Conservation (phyloP, 495 filamentous ascomycete genomes). For the Lasiosphaeria miniovina region DNA sequence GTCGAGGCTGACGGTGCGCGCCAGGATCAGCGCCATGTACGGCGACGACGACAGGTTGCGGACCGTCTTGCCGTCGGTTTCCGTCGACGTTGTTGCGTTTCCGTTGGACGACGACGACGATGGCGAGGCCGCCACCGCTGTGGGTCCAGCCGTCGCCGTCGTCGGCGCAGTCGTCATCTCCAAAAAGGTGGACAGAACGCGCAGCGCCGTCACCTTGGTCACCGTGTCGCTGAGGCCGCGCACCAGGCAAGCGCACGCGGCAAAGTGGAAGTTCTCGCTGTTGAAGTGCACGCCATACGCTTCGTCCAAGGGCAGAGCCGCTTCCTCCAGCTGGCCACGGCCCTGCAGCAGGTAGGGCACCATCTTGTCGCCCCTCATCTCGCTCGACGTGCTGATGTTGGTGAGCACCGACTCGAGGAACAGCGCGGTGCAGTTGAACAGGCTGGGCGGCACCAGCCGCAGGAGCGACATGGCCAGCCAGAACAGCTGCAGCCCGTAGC, state of each 20-base stretch:
- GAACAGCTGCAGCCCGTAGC: constrained; percentile 65
- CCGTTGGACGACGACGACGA: constrained; percentile 7
- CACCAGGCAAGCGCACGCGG: constrained; percentile 57
- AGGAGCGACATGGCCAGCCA: constrained; percentile 66
- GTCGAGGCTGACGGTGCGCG: constrained; percentile 42
- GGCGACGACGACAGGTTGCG: constrained; percentile 42
- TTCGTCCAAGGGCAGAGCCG: constrained; percentile 55
- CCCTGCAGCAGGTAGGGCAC: constrained; percentile 56
- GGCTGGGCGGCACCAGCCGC: constrained; percentile 53
- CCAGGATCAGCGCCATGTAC: constrained; percentile 51
- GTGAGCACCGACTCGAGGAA: constrained; percentile 60
- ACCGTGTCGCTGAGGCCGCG: constrained; percentile 58
- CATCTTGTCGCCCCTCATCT: constrained; percentile 57
- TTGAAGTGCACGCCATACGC: constrained; percentile 61
- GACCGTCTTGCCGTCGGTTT: constrained; percentile 13
- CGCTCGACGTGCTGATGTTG: constrained; percentile 55
- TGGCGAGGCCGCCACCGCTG: too few species aligned
- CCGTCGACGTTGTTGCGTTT: not conserved
- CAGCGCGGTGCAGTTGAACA: constrained; percentile 60
- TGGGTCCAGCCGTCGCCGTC: not conserved
- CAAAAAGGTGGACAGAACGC: constrained; percentile 57
- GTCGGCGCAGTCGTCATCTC: constrained; percentile 50
- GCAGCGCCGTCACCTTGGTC: constrained; percentile 53
- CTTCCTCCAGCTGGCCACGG: constrained; percentile 53
- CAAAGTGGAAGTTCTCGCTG: constrained; percentile 61